Base-by-base conservation (phyloP, 768 basidiomycete genomes). In the Butyriboletus loyo region DNA sequence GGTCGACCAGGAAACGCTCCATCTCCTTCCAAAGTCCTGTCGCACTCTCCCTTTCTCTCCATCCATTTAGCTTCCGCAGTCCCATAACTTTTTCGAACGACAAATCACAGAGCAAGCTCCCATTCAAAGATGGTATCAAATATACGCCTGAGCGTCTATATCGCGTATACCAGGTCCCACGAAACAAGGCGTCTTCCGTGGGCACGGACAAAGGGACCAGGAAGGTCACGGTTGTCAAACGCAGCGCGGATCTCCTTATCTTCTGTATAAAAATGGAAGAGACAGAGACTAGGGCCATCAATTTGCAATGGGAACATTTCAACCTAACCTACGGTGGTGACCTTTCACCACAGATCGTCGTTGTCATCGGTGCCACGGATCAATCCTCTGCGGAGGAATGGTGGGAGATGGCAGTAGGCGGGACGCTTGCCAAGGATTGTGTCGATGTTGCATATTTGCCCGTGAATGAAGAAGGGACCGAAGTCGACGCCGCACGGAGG, bases 231-330 rank as follows among this genome's bases (percentile, higher is more conserved):
- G 24, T 53, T 30, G 46, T 66, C 38, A 63, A 53, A 49, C 64
- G 65, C 2, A 64, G 46, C 21, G 66, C 59, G 13, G 61, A 61
- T 14, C 66, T 66, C 24, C 64, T 68, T 25, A 41, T 66, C 46
- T 66, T 66, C 41, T 66, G 65, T 8, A 55, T 52, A 21, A 35
- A 45, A 14, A 53, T 49, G 50, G 52, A 56, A 28, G 54, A 43
- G 24, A 17, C 32, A 2, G 42, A 30, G 13, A 1, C 30, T 24
- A 11, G 14, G 13, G 19, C 35, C 22, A 25, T 57, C 54, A 68
- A 49, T 52, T 48, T 24, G 2, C 64, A 63, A 50, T 68, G 66
- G 66, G 61, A 66, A 27, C 49, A 64, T 39, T 66, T 66, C 53
- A 53, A 58, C 42, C 19, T 51, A 32, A 59, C 66, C 2, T 66